Evolutionary conservation across 345 rosid species (phyloP).

Genomic region (Dimocarpus longan): DNA sequence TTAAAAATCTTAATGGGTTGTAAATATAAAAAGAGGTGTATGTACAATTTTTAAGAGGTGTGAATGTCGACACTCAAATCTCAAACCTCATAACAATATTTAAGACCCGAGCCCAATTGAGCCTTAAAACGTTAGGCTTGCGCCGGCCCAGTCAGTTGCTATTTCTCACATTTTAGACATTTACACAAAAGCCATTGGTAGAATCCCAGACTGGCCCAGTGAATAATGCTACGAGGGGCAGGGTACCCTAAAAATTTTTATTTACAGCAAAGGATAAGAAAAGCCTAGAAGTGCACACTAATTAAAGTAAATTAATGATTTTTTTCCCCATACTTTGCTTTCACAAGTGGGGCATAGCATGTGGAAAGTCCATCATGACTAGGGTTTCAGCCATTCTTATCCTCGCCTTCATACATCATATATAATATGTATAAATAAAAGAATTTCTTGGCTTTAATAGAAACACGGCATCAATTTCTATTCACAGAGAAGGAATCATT

Average conservation of each 20-base stretch:
- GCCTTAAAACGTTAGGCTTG: no score
- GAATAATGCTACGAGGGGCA: not conserved
- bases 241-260: not conserved
- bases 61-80: no score
- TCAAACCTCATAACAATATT: no score
- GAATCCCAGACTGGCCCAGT: not conserved
- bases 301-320: constrained; percentile 17
- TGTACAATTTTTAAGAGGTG: no score
- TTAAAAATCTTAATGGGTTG: no score
- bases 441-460: not conserved
- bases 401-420: not conserved
- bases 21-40: no score
- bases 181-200: no score
- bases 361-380: constrained; percentile 20
- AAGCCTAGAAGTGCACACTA: not conserved
- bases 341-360: constrained; percentile 21
- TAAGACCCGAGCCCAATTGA: no score
- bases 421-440: no score
- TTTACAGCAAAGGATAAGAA: not conserved
- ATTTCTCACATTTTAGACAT: no score
- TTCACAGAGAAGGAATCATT: not conserved
- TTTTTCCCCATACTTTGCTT: not conserved
- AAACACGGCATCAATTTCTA: not conserved
- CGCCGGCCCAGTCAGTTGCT: no score
- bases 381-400: constrained; percentile 4